A percentile compares a stretch with the other conserved stretches of the same genome.
These are phyloP conservation scores for Pseudozyma pruni DNA, from an alignment of 1,284 basidiomycete genomes.

Conservation along the genomic window DNA sequence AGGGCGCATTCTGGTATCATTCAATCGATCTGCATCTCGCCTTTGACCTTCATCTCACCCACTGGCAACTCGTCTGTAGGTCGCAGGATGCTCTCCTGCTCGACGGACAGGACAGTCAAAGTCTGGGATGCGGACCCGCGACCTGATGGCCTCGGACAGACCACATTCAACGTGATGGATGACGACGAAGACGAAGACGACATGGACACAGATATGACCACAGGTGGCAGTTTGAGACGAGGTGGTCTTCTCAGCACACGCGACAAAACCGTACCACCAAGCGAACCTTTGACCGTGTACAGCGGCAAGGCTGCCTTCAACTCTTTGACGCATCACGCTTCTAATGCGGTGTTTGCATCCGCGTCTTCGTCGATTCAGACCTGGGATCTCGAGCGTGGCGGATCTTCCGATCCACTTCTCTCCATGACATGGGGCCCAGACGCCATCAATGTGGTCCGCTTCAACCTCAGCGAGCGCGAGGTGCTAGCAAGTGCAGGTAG, in stretches of 20 bases:
- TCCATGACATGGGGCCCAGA: constrained; percentile 72
- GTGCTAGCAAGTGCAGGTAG: constrained; percentile 92
- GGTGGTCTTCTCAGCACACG: constrained; percentile 57
- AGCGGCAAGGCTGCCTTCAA: constrained; percentile 70
- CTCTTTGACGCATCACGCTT: constrained; percentile 91
- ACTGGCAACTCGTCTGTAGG: constrained; percentile 54
- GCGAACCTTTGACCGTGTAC: constrained; percentile 63
- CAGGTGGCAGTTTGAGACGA: constrained; percentile 49
- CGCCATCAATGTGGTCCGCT: constrained; percentile 85
- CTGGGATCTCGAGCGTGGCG: constrained; percentile 90
- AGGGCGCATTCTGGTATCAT: constrained; percentile 92
- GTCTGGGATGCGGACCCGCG: constrained; percentile 77
- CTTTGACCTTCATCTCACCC: constrained; percentile 71
- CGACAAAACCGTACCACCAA: constrained; percentile 44
- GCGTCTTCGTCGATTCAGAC: constrained; percentile 92
- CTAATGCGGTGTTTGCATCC: constrained; percentile 88
- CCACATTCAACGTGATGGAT: constrained; percentile 46
- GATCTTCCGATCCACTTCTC: constrained; percentile 73
- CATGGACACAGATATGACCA: constrained; percentile 49
- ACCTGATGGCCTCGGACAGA: constrained; percentile 67
- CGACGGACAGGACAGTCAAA: constrained; percentile 90
- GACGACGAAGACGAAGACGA: constrained; percentile 65
- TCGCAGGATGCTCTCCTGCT: constrained; percentile 84
- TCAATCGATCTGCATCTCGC: constrained; percentile 76
- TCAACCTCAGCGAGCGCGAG: constrained; percentile 92